phyloP scores from a whole-genome alignment of 352 stramenopile genomes.

The Pythium rhizo-oryzae region DNA sequence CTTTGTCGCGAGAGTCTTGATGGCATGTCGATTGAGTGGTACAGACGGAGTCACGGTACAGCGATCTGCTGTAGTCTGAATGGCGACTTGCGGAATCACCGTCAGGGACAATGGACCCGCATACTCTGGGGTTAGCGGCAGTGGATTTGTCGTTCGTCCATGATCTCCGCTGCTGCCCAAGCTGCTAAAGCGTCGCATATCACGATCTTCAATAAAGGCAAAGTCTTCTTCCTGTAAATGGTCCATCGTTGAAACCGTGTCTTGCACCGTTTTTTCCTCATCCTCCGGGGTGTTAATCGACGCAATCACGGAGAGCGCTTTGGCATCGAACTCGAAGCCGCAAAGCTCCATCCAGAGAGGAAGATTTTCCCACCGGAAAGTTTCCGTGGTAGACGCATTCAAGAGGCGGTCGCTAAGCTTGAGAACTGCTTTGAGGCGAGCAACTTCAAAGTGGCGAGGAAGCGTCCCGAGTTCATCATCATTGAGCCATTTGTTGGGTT shows the following conservation, averaged over 20 bases:
- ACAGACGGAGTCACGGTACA: constrained; percentile 68
- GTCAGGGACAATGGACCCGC: constrained; percentile 52
- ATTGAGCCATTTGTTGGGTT: constrained; percentile 81
- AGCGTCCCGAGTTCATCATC: constrained; percentile 71
- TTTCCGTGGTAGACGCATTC: constrained; percentile 28
- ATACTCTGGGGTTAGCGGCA: constrained; percentile 50
- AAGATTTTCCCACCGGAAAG: constrained; percentile 48
- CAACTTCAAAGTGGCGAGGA: constrained; percentile 75
- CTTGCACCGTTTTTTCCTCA: not conserved
- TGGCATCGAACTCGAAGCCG: constrained; percentile 66
- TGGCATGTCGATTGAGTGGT: constrained; percentile 58
- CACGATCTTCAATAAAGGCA: constrained; percentile 78
- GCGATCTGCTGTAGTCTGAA: constrained; percentile 40
- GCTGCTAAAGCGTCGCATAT: constrained; percentile 64
- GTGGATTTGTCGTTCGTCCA: constrained; percentile 39
- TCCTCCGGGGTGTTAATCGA: constrained; percentile 7
- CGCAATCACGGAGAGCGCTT: constrained; percentile 12
- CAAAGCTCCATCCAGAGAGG: constrained; percentile 70
- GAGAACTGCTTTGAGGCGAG: constrained; percentile 70
- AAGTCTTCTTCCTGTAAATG: constrained; percentile 68
- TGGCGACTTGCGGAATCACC: constrained; percentile 55
- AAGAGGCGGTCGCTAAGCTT: constrained; percentile 67
- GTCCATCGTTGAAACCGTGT: constrained; percentile 7
- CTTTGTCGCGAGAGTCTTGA: constrained; percentile 73
- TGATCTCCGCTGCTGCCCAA: constrained; percentile 55